Conservation (phyloP, 352 stramenopile species). For the Pythium sp. region DNA sequence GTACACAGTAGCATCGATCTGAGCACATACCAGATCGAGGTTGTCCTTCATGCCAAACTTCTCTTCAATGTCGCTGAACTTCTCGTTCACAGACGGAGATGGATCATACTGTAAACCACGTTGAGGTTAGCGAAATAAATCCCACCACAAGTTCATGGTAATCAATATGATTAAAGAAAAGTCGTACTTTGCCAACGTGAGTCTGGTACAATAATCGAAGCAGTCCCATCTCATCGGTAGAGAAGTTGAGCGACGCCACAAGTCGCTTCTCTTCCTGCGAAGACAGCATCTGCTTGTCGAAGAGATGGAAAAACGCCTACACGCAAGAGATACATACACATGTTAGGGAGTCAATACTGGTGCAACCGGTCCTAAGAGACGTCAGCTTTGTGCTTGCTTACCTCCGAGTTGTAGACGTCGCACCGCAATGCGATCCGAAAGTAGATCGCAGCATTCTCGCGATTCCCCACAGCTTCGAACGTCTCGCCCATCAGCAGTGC, state of each 20-base stretch:
- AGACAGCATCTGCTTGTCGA: conserved; percentile 86
- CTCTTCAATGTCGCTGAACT: conserved; percentile 62
- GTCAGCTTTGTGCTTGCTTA: neutral
- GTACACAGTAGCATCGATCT: neutral
- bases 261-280: conserved; percentile 62
- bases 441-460: conserved; percentile 75
- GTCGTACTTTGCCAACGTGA: conserved; percentile 57
- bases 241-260: conserved; percentile 71
- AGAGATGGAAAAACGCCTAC: conserved; percentile 78
- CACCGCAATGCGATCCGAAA: conserved; percentile 74
- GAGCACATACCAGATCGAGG: conserved; percentile 54
- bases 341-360: neutral
- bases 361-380: neutral
- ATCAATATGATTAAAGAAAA: neutral
- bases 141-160: neutral
- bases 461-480: conserved; percentile 80
- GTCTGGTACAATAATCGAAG: conserved; percentile 64
- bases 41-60: conserved; percentile 55
- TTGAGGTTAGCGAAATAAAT: neutral
- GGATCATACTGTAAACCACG: conserved; percentile 54
- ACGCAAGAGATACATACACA: neutral
- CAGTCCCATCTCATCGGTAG: conserved; percentile 49
- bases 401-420: conserved; percentile 80
- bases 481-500: conserved; percentile 82
- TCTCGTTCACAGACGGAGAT: conserved; percentile 42